phyloP scores from a whole-genome alignment of 2,329 filamentous ascomycete species.

The Hawksworthiomyces lignivorus region DNA sequence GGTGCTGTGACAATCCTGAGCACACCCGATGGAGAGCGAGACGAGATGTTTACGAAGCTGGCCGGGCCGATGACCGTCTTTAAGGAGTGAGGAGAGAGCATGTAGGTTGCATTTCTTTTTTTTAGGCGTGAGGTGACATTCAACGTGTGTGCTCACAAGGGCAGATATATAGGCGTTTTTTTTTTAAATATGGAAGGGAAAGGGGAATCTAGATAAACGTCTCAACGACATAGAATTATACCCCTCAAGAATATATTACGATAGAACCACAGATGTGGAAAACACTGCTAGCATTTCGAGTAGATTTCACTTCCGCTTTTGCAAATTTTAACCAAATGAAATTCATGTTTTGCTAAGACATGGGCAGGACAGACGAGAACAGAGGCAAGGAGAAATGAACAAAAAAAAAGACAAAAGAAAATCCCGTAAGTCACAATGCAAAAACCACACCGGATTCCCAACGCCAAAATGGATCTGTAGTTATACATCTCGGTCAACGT shows the following conservation, averaged over 20 bases:
- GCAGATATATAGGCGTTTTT: too few species aligned
- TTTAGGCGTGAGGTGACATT: slow-evolving; percentile 14
- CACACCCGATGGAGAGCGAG: slow-evolving; percentile 70
- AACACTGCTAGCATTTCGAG: too few species aligned
- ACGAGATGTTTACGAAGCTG: slow-evolving; percentile 82
- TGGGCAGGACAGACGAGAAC: slow-evolving; percentile 2
- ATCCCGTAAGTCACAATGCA: slow-evolving; percentile 1
- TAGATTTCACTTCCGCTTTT: too few species aligned
- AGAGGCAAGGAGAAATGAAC: not conserved
- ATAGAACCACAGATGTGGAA: too few species aligned
- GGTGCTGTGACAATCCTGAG: slow-evolving; percentile 85
- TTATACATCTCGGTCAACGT: slow-evolving; percentile 4
- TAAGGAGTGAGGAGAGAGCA: slow-evolving; percentile 15
- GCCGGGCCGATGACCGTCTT: slow-evolving; percentile 49
- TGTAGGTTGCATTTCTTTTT: slow-evolving; percentile 2
- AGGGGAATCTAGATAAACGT: not conserved
- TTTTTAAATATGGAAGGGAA: not conserved
- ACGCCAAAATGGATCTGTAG: slow-evolving; percentile 12
- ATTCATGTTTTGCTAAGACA: too few species aligned
- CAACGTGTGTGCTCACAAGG: slow-evolving; percentile 17
- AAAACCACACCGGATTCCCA: slow-evolving; percentile 7
- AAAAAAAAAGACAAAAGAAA: not conserved
- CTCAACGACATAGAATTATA: slow-evolving; percentile 8
- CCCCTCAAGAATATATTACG: slow-evolving; percentile 1
- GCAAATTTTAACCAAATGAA: too few species aligned